Base-by-base conservation (phyloP, 2,329 filamentous ascomycete genomes). In the Aspergillus floridensis region DNA sequence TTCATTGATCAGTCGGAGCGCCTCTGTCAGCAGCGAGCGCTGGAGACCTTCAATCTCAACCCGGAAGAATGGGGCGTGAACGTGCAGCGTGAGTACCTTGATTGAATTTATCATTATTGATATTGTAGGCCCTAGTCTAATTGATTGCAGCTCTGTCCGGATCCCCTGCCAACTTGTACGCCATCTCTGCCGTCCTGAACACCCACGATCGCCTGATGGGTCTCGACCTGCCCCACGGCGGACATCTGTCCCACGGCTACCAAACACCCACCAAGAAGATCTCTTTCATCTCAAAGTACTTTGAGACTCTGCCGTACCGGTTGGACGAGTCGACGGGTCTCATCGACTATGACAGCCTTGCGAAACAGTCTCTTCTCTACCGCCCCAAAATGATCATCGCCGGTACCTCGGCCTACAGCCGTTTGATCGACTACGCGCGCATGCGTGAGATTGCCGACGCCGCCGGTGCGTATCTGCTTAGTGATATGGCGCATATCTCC, bases 401-500 rank as follows among this genome's bases (percentile, higher is more conserved):
- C 59, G 95, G 95, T 77, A 98, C 95, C 66, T 97, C 93, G 57
- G 95, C 95, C 58, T 99, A 99, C 88, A 97, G 93, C 84, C 91
- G 95, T 69, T 85, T 96, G 74, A 97, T 99, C 73, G 93, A 99
- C 82, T 99, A 98, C 78, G 87, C 86, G 67, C 91, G 92, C 75
- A 97, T 99, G 92, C 91, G 92, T 76, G 87, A 96, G 83, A 96
- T 98, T 72, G 92, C 93, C 63, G 93, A 98, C 79, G 90, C 88
- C 48, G 90, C 96, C 59, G 92, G 92, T 72, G 93, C 93, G 65
- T 99, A 98, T 81, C 87, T 99, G 55, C 86, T 99, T 65, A 92
- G 95, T 65, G 95, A 99, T 73, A 99, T 99, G 92, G 95, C 95
- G 59, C 95, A 99, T 80, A 98, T 99, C 76, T 98, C 93, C 52